phyloP scores from a whole-genome alignment of 139 green algal genomes.

The Penium margaritaceum region DNA sequence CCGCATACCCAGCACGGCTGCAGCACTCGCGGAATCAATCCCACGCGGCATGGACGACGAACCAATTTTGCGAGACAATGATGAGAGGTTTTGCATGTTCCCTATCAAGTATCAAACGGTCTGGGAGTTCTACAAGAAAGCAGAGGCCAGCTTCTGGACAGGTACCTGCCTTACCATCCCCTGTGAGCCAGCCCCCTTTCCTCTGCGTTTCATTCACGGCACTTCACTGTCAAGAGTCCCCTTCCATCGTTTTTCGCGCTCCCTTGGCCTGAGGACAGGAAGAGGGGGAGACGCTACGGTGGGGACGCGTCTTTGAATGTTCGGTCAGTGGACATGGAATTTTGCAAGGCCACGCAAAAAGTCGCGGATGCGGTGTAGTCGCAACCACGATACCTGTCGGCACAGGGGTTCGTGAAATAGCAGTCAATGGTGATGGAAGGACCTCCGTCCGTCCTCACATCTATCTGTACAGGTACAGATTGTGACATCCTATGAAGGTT shows the following conservation, averaged over 20 bases:
- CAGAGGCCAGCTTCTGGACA: slow-evolving; percentile 85
- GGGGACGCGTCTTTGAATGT: neutral
- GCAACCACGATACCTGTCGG: too few relatives aligned
- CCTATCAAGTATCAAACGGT: slow-evolving; percentile 54
- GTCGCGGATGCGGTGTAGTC: too few relatives aligned
- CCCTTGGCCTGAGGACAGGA: neutral
- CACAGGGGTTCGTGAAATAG: too few relatives aligned
- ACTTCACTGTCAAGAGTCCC: neutral
- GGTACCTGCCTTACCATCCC: neutral
- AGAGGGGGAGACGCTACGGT: too few relatives aligned
- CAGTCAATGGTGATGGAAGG: too few relatives aligned
- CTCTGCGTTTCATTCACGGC: neutral
- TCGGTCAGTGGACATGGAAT: too few relatives aligned
- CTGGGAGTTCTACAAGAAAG: slow-evolving; percentile 97
- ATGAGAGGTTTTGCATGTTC: slow-evolving; percentile 52
- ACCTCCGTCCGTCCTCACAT: too few relatives aligned
- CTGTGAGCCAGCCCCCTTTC: neutral
- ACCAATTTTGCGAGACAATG: slow-evolving; percentile 43
- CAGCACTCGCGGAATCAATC: too few relatives aligned
- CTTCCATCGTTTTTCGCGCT: neutral
- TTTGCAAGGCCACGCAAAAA: too few relatives aligned
- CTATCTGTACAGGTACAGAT: too few relatives aligned
- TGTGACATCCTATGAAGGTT: too few relatives aligned
- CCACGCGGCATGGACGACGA: slow-evolving; percentile 19
- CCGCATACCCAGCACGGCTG: too few relatives aligned